Conservation (phyloP, 192 early-diverging fungal genomes). For the Lobosporangium transversale region DNA sequence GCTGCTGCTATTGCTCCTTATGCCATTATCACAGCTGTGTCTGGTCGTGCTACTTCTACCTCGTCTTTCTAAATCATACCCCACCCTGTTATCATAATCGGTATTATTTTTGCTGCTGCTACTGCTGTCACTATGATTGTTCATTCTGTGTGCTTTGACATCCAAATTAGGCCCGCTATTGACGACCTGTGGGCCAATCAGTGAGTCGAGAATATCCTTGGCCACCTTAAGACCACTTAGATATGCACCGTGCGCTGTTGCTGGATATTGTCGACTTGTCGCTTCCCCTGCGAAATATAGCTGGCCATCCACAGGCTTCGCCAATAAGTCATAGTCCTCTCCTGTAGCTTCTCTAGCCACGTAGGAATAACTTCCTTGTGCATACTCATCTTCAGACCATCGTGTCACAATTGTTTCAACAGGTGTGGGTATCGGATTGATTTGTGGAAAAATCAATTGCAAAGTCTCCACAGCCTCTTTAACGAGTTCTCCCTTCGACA, state of each 20-base stretch:
- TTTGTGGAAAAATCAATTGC: constrained; percentile 20
- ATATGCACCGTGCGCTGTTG: constrained; percentile 48
- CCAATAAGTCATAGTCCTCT: constrained; percentile 38
- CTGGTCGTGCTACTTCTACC: too few species aligned
- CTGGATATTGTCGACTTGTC: constrained; percentile 40
- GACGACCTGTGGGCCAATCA: constrained; percentile 34
- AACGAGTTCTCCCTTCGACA: constrained; percentile 33
- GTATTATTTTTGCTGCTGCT: too few species aligned
- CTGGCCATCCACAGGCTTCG: constrained; percentile 30
- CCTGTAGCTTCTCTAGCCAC: constrained; percentile 35
- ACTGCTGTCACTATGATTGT: too few species aligned
- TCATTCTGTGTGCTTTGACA: too few species aligned
- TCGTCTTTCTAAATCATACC: not conserved
- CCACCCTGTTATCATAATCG: not conserved
- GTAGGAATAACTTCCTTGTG: constrained; percentile 47
- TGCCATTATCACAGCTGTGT: too few species aligned
- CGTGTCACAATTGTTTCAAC: constrained; percentile 35
- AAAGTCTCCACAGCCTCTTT: constrained; percentile 33
- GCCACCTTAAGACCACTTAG: constrained; percentile 35
- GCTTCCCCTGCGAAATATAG: constrained; percentile 51
- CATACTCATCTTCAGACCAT: constrained; percentile 48
- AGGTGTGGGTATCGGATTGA: constrained; percentile 19
- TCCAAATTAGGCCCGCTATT: not conserved
- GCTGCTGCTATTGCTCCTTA: not conserved
- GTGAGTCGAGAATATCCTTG: constrained; percentile 37